A percentile compares a stretch with the other conserved stretches of the same genome.
Evolutionary conservation across 768 basidiomycete species (phyloP).

Genomic region (Tremella mesenterica): DNA sequence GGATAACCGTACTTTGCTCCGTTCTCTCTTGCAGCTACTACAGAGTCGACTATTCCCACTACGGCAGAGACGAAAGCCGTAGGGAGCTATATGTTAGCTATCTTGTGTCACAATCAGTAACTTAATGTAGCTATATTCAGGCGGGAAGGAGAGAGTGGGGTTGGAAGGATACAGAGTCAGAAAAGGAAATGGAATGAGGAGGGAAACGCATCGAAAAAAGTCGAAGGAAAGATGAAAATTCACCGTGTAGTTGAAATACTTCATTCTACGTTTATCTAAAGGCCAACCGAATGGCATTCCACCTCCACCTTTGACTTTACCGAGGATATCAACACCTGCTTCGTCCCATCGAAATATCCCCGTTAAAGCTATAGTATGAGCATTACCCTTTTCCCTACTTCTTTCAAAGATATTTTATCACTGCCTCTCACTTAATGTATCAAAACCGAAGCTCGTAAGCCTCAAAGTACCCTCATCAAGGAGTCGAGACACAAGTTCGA

Average conservation of each 20-base stretch:
- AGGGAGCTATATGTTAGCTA: conserved; percentile 36
- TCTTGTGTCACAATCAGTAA: neutral
- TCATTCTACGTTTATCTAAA: conserved; percentile 53
- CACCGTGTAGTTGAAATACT: conserved; percentile 60
- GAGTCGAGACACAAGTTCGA: neutral
- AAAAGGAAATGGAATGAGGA: too few species aligned
- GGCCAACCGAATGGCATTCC: conserved; percentile 62
- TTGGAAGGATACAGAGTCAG: too few species aligned
- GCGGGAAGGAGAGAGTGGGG: too few species aligned
- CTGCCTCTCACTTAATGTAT: too few species aligned
- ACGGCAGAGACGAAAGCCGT: conserved; percentile 62
- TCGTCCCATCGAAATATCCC: conserved; percentile 63
- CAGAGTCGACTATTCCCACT: conserved; percentile 86
- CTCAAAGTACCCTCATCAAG: too few species aligned
- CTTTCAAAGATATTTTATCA: too few species aligned
- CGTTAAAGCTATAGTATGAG: conserved; percentile 55
- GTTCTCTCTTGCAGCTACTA: conserved; percentile 91
- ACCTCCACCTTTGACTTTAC: conserved; percentile 57
- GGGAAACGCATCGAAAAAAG: too few species aligned
- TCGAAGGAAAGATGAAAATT: conserved; percentile 6
- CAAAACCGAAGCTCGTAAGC: too few species aligned
- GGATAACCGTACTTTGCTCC: conserved; percentile 73
- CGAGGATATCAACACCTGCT: conserved; percentile 74
- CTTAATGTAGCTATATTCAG: too few species aligned
- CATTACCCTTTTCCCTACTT: too few species aligned